Evolutionary conservation across 2,329 filamentous ascomycete genomes (phyloP), one percentile per base, ranked within the genome.

Genomic region (Eurotiales sp.): DNA sequence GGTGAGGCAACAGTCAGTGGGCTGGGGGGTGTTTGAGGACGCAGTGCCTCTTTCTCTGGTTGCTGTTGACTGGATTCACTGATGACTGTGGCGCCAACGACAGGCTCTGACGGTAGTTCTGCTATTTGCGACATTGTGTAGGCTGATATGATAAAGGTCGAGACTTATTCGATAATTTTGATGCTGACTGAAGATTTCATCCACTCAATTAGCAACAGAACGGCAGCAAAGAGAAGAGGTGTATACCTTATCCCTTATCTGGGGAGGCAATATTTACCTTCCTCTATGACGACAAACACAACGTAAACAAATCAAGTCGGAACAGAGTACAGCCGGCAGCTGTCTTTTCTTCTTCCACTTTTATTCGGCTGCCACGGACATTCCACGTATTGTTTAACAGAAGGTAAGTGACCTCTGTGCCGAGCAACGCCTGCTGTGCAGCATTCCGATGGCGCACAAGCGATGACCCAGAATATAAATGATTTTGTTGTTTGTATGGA

Each of bases 51-150:
- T 14, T 29, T 15, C 15, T 46, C n/a, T 44, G 51, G 8, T 17
- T 34, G 27, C 27, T 37, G 14, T 14, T 17, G 22, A 23, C 30
- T 46, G 19, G 32, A 10, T 19, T 44, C 42, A 14, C 30, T 46
- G 42, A 36, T 42, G 25, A 54, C 29, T 22, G 27, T 51, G n/a
- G 43, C 52, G 4, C 52, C 52, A 12, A 54, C 42, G 37, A 47
- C 47, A 7, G 52, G 36, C 15, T 39, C 42, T 37, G 47, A 21
- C 21, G 52, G 52, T 43, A 54, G 30, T 41, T 50, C 32, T 25
- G 42, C 19, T 25, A 43, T 12, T 44, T 43, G 46, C 22, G 30
- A 42, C 52, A 51, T 50, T 30, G 25, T 43, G 39, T 50, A 21
- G 39, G 21, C 25, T 36, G 27, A 23, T 2, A n/a, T 29, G 22